phyloP scores from a whole-genome alignment of 768 basidiomycete species.

The Chlorophyllum brunneum region DNA sequence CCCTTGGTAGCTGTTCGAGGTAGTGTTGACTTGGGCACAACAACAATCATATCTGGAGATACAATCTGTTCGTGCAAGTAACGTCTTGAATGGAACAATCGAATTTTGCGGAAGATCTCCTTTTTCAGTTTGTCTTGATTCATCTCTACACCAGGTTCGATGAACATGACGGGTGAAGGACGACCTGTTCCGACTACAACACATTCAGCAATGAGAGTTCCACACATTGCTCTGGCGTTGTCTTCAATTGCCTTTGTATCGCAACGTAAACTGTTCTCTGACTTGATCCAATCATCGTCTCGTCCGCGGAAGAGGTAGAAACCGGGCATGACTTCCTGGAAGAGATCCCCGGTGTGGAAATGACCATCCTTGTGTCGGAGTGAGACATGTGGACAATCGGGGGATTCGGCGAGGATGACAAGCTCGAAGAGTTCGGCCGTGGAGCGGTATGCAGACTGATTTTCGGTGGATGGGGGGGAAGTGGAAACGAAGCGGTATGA shows the following conservation, averaged over 20 bases:
- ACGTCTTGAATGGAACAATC: conserved; percentile 68
- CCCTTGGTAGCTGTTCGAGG: conserved; percentile 81
- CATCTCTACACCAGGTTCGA: conserved; percentile 56
- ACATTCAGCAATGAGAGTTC: conserved; percentile 63
- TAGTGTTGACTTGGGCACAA: conserved; percentile 62
- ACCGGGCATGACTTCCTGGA: conserved; percentile 57
- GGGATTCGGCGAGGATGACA: conserved; percentile 63
- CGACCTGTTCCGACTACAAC: conserved; percentile 75
- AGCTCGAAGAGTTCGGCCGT: conserved; percentile 60
- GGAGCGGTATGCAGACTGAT: conserved; percentile 47
- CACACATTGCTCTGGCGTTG: conserved; percentile 64
- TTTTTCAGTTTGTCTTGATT: conserved; percentile 59
- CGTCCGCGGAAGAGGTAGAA: conserved; percentile 65
- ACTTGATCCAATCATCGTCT: conserved; percentile 86
- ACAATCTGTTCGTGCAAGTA: conserved; percentile 80
- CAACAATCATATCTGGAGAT: conserved; percentile 57
- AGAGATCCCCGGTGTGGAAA: conserved; percentile 82
- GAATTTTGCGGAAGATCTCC: conserved; percentile 69
- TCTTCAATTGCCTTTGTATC: conserved; percentile 84
- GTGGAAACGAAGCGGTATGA: conserved; percentile 67
- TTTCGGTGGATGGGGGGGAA: conserved; percentile 24
- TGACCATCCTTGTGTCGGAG: conserved; percentile 61
- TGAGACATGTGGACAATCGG: conserved; percentile 62
- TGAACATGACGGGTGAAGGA: conserved; percentile 72
- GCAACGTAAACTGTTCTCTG: conserved; percentile 71